phyloP scores from a whole-genome alignment of 768 basidiomycete genomes.

The Clitopilus hobsonii region DNA sequence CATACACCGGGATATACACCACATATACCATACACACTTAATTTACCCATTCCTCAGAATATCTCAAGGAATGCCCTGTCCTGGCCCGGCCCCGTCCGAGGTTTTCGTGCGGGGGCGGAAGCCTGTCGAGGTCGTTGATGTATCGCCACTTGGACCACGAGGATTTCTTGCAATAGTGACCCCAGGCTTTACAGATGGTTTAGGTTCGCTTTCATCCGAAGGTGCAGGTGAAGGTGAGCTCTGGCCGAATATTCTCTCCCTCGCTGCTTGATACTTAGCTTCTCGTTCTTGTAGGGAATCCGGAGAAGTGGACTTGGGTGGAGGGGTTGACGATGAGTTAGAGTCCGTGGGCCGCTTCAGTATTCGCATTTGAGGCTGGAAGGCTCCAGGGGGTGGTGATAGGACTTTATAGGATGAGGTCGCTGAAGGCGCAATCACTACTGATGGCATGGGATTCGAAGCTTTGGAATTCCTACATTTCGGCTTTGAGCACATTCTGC shows the following conservation, averaged over 20 bases:
- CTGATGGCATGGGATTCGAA: conserved; percentile 64
- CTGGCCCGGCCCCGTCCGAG: too few relatives aligned
- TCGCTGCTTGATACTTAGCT: conserved; percentile 67
- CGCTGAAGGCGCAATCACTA: conserved; percentile 39
- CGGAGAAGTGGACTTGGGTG: conserved; percentile 14
- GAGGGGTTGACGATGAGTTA: conserved; percentile 20
- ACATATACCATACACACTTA: too few relatives aligned
- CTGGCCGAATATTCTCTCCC: conserved; percentile 68
- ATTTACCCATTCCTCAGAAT: too few relatives aligned
- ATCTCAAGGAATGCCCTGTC: too few relatives aligned
- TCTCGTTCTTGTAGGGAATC: conserved; percentile 61
- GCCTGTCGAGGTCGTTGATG: background rate
- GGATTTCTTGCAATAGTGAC: conserved; percentile 1
- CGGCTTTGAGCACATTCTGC: too few relatives aligned
- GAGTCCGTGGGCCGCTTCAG: conserved; percentile 59
- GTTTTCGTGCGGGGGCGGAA: background rate
- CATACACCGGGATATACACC: too few relatives aligned
- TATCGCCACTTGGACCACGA: background rate
- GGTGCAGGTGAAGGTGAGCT: background rate
- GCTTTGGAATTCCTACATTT: conserved; percentile 46
- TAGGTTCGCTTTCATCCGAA: conserved; percentile 5
- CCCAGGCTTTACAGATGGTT: conserved; percentile 4
- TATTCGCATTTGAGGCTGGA: conserved; percentile 64
- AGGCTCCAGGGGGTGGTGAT: conserved; percentile 49
- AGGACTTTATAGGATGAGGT: conserved; percentile 30